A percentile compares a stretch with the other conserved stretches of the same genome.
Conservation (phyloP, 768 basidiomycete species). For the Pleurotus citrinopileatus region DNA sequence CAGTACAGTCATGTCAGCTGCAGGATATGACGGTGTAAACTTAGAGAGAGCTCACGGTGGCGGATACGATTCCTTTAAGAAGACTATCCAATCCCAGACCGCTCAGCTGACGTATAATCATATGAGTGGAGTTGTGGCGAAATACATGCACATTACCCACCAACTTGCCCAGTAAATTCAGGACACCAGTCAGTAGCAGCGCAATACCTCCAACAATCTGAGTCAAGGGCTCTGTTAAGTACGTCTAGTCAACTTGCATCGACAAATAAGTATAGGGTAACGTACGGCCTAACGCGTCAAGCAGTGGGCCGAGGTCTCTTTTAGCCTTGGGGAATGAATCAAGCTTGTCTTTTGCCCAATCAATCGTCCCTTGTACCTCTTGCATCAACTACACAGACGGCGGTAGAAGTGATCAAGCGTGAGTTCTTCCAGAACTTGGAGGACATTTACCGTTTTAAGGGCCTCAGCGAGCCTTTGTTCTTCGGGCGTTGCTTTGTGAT, state of each 20-base stretch:
- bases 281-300: slow-evolving; percentile 34
- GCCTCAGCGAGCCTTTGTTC: slow-evolving; percentile 37
- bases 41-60: slow-evolving; percentile 25
- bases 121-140: not conserved
- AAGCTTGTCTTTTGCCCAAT: slow-evolving; percentile 35
- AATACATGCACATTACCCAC: not conserved
- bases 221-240: slow-evolving; percentile 26
- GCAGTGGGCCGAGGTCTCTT: slow-evolving; percentile 32
- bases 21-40: not conserved
- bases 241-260: not conserved
- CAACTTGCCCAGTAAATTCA: slow-evolving; percentile 31
- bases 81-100: slow-evolving; percentile 30
- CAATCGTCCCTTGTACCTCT: slow-evolving; percentile 34
- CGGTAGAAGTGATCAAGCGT: not conserved
- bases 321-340: slow-evolving; percentile 36
- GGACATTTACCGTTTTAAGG: slow-evolving; percentile 31
- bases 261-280: not conserved
- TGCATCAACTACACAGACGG: slow-evolving; percentile 24
- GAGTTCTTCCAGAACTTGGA: too few relatives aligned
- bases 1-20: not conserved
- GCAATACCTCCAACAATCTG: slow-evolving; percentile 37
- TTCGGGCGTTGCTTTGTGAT: slow-evolving; percentile 34
- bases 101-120: slow-evolving; percentile 16
- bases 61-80: slow-evolving; percentile 28
- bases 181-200: slow-evolving; percentile 31